These are phyloP conservation scores for Lactifluus hygrophoroides DNA, from an alignment of 768 basidiomycete genomes.

Conservation along the genomic window DNA sequence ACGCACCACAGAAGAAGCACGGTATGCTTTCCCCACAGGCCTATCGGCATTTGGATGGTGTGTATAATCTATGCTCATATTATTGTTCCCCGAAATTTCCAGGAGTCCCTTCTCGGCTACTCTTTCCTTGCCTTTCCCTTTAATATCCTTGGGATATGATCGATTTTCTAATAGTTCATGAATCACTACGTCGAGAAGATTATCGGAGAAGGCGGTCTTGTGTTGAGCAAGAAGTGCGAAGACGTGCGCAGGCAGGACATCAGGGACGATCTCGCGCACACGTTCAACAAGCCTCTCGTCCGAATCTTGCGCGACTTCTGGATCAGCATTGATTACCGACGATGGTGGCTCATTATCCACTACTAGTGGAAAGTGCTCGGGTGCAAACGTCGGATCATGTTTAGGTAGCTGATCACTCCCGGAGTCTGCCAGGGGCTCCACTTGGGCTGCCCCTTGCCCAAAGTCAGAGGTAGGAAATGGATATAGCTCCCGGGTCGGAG, in stretches of 20 bases:
- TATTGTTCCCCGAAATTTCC: slow-evolving; percentile 20
- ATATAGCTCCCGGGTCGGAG: background rate
- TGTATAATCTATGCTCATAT: slow-evolving; percentile 46
- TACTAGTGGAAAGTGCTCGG: background rate
- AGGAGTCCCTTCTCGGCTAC: slow-evolving; percentile 24
- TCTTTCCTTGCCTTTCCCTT: slow-evolving; percentile 34
- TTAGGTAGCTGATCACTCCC: background rate
- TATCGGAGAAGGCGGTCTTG: slow-evolving; percentile 29
- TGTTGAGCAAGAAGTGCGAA: slow-evolving; percentile 39
- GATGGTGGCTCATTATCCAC: background rate
- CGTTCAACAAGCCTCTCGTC: slow-evolving; percentile 34
- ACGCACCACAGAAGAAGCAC: slow-evolving; percentile 44
- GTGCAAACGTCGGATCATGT: background rate
- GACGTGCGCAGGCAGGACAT: slow-evolving; percentile 52
- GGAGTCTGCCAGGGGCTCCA: background rate
- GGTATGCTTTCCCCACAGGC: slow-evolving; percentile 39
- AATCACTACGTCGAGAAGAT: slow-evolving; percentile 46
- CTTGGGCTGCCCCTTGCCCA: background rate
- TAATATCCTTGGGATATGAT: slow-evolving; percentile 46
- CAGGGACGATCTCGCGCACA: slow-evolving; percentile 62
- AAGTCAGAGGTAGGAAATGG: background rate
- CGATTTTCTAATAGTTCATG: slow-evolving; percentile 56
- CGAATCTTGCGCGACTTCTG: background rate
- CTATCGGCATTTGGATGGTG: slow-evolving; percentile 37
- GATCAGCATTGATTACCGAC: background rate